Percentiles rank a stretch among this genome's conserved stretches.
These are phyloP conservation scores for Candida loeiensis DNA, from an alignment of 805 yeast genomes.

Conservation along the genomic window DNA sequence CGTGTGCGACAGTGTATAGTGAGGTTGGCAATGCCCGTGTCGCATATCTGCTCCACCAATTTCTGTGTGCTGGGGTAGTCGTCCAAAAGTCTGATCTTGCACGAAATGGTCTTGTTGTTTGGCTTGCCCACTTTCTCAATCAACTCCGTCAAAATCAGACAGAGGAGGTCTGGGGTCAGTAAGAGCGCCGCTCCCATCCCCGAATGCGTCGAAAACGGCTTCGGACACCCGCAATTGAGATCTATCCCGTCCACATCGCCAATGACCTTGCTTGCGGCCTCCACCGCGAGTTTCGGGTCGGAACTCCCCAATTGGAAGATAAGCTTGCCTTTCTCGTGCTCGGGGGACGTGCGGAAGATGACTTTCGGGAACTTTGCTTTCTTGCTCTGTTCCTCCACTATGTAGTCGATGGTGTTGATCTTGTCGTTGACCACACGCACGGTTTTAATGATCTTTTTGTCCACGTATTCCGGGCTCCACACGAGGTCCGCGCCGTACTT, in stretches of 20 bases:
- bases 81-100: constrained; percentile 79
- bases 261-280: constrained; percentile 80
- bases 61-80: constrained; percentile 54
- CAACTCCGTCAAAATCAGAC: constrained; percentile 60
- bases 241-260: constrained; percentile 90
- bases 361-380: constrained; percentile 49
- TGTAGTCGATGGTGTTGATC: constrained; percentile 59
- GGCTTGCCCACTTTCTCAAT: constrained; percentile 83
- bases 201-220: constrained; percentile 87
- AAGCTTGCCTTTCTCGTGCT: constrained; percentile 57
- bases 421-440: constrained; percentile 56
- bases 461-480: constrained; percentile 92
- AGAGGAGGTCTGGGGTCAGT: constrained; percentile 74
- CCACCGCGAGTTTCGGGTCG: constrained; percentile 76
- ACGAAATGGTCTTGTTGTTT: constrained; percentile 75
- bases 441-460: constrained; percentile 74
- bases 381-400: constrained; percentile 30
- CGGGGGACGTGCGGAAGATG: constrained; percentile 71
- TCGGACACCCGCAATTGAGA: constrained; percentile 95
- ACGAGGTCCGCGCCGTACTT: constrained; percentile 90
- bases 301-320: constrained; percentile 93
- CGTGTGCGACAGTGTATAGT: constrained; percentile 92
- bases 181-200: constrained; percentile 98
- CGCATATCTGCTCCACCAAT: constrained; percentile 48
- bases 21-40: constrained; percentile 80